A percentile compares a stretch with the other conserved stretches of the same genome.
Conservation (phyloP, 306 rosid genomes). For the Dalbergia cultrata region DNA sequence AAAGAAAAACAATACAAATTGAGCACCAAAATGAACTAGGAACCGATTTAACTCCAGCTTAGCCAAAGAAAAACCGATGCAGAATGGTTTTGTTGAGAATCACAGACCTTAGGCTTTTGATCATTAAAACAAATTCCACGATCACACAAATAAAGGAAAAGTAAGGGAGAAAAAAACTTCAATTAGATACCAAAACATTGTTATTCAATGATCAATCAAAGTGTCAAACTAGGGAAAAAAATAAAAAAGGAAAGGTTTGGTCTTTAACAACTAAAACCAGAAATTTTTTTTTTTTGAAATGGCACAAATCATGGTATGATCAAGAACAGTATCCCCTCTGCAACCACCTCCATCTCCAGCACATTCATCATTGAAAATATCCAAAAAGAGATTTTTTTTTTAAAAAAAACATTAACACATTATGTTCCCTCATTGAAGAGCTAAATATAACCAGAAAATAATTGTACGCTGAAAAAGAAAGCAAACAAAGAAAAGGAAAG, state of each 20-base stretch:
- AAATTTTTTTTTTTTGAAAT: no score
- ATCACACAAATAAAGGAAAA: neutral
- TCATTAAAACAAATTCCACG: neutral
- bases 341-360: neutral
- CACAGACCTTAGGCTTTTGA: constrained; percentile 4
- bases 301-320: neutral
- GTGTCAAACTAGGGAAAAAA: neutral
- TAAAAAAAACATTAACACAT: neutral
- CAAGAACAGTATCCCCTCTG: neutral
- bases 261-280: neutral
- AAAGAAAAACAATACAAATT: no score
- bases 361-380: neutral
- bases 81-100: neutral
- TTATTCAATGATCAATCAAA: neutral
- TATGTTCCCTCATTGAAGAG: neutral
- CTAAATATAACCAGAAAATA: neutral
- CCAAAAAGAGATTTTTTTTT: no score
- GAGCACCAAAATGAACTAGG: no score
- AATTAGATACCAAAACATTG: constrained; percentile 7
- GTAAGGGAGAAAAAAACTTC: neutral
- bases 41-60: no score
- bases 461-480: neutral
- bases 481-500: neutral
- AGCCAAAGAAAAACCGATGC: no score
- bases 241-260: neutral